These are phyloP conservation scores for Ceratorhiza oryzae-sativae DNA, from an alignment of 1,284 basidiomycete species.

Conservation along the genomic window DNA sequence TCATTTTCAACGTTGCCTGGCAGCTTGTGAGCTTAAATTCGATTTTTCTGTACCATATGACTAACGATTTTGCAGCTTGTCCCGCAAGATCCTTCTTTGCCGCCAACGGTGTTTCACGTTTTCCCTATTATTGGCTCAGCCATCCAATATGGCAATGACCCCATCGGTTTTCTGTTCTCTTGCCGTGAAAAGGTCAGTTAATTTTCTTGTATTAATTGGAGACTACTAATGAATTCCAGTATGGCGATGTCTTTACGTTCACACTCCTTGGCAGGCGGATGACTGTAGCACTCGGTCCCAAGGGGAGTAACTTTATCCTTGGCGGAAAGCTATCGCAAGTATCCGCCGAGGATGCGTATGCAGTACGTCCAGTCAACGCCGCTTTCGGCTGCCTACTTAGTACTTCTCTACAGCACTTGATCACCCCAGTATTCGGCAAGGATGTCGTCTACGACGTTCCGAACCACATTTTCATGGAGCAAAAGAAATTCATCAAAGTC, in stretches of 20 bases:
- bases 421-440: slow-evolving; percentile 94
- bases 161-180: slow-evolving; percentile 74
- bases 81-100: slow-evolving; percentile 63
- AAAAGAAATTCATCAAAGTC: slow-evolving; percentile 97
- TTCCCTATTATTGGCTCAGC: slow-evolving; percentile 80
- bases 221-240: slow-evolving; percentile 48
- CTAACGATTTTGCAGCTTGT: slow-evolving; percentile 52
- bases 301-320: slow-evolving; percentile 93
- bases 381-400: neutral
- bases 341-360: slow-evolving; percentile 97
- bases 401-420: slow-evolving; percentile 70
- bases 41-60: neutral
- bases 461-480: slow-evolving; percentile 98
- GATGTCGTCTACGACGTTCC: slow-evolving; percentile 98
- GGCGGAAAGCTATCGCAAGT: slow-evolving; percentile 93
- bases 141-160: slow-evolving; percentile 76
- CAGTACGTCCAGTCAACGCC: slow-evolving; percentile 55
- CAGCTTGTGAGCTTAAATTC: slow-evolving; percentile 61
- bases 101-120: slow-evolving; percentile 80
- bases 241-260: slow-evolving; percentile 87
- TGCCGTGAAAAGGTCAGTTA: slow-evolving; percentile 81
- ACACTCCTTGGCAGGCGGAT: slow-evolving; percentile 86
- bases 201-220: neutral
- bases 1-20: slow-evolving; percentile 65
- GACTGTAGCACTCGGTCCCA: slow-evolving; percentile 90